Base-by-base conservation (phyloP, 371 early-diverging fungal species). In the Mortierella sp. region DNA sequence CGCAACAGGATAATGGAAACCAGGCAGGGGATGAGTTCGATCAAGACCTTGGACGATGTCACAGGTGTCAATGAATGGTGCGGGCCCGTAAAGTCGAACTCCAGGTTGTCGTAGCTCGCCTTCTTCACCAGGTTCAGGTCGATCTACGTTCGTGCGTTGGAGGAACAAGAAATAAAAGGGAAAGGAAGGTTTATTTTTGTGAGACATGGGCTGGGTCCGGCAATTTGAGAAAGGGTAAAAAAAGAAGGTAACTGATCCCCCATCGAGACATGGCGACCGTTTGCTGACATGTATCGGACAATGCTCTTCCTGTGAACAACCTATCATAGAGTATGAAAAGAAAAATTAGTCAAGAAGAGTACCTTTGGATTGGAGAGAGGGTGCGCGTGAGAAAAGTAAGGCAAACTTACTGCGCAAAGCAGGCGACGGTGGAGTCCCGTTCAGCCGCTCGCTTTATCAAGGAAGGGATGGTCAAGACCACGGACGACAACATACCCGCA, bases 11-110 rank as follows among this genome's bases (percentile, higher is more conserved):
- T 53, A 53, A 53, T 13, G 26, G 55, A 53, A 53, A 4, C 55
- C 55, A 4, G 55, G 55, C 13, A 53, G 55, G 55, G 55, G 55
- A 31, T 53, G 29, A 53, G 55, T 53, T 53, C 55, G 14, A 53
- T 53, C 3, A 31, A 10, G 29, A 53, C 55, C 55, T 53, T 53
- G 55, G 55, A 29, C 5, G 55, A 53, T 14, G 55, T 53, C 13
- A 53, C 55, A 11, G 55, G 55, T 14, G 31, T 53, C 55, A 26
- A 11, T 10, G 31, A 5, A 2, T 26, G 31, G 55, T 29, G 14
- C 11, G 55, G 14, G 26, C 55, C 55, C 6, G 55, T 53, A 53
- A 53, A 53, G 31, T 53, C 55, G 55, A 53, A 53, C 16, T 53
- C 55, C 55, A 53, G 5, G 31, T 53, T 31, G 29, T 53, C 55